Percentiles rank a stretch among this genome's conserved stretches.
Evolutionary conservation across 73 alveolate species (phyloP).

Genomic region (Urostyla sp.): DNA sequence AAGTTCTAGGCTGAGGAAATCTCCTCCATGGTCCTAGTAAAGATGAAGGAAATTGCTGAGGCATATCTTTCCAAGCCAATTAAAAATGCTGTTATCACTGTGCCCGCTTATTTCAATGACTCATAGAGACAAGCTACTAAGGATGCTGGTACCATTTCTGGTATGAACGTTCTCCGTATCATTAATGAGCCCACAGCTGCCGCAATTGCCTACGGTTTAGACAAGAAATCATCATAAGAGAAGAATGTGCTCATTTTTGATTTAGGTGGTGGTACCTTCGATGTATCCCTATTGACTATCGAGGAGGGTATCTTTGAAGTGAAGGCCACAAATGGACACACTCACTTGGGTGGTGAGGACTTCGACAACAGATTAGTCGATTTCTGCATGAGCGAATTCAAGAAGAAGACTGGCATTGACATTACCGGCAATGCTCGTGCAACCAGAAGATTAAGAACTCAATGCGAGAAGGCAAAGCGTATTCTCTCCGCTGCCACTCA

Average conservation of each 20-base stretch:
- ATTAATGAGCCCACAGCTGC: constrained; percentile 97
- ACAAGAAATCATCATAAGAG: constrained; percentile 73
- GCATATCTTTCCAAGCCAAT: constrained; percentile 81
- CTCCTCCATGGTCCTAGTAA: constrained; percentile 93
- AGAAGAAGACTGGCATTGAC: constrained; percentile 85
- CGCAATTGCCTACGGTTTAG: constrained; percentile 93
- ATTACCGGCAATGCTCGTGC: constrained; percentile 86
- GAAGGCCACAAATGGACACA: constrained; percentile 93
- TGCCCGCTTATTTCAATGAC: constrained; percentile 92
- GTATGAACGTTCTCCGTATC: constrained; percentile 89
- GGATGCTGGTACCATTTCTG: constrained; percentile 96
- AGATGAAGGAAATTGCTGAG: constrained; percentile 94
- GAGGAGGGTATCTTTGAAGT: constrained; percentile 95
- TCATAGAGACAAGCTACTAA: constrained; percentile 95
- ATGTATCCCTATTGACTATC: constrained; percentile 88
- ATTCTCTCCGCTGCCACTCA: constrained; percentile 80
- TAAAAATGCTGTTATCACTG: constrained; percentile 89
- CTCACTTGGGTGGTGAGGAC: constrained; percentile 97
- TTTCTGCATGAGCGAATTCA: constrained; percentile 76
- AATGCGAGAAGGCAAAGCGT: constrained; percentile 98
- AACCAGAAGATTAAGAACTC: constrained; percentile 91
- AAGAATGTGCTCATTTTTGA: constrained; percentile 83
- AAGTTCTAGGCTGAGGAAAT: constrained; percentile 94
- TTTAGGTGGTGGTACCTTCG: constrained; percentile 95
- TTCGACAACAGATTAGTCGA: constrained; percentile 89